A percentile compares a stretch with the other conserved stretches of the same genome.
These are phyloP conservation scores for Zymoseptoria passerinii DNA, from an alignment of 2,329 filamentous ascomycete genomes.

Conservation along the genomic window DNA sequence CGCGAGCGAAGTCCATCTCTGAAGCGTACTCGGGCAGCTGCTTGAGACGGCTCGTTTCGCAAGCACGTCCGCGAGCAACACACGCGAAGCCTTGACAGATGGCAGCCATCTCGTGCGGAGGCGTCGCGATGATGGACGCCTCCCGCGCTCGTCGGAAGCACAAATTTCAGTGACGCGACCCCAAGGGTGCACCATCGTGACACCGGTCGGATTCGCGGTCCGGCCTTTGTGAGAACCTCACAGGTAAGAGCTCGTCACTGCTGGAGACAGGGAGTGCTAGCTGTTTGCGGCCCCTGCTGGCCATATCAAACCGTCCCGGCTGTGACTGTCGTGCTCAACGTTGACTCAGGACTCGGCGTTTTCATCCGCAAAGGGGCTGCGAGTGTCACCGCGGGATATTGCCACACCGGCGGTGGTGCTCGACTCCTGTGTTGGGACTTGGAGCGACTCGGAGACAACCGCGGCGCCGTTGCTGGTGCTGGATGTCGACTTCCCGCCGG, in stretches of 20 bases:
- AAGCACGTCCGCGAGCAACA: not conserved
- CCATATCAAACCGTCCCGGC: not conserved
- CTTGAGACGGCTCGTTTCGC: not conserved
- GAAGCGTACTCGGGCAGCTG: not conserved
- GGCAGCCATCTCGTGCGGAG: not conserved
- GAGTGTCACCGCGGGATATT: conserved; percentile 12
- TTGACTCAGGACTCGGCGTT: conserved; percentile 13
- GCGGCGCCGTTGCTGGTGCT: conserved; percentile 2
- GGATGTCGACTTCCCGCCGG: conserved; percentile 5
- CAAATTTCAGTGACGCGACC: not conserved
- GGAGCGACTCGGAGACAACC: conserved; percentile 1
- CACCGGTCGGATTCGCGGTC: not conserved
- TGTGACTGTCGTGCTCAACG: not conserved
- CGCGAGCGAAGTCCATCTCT: not conserved
- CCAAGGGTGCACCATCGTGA: not conserved
- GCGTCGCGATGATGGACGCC: not conserved
- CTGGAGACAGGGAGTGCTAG: not conserved
- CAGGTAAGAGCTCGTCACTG: not conserved
- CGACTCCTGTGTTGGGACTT: conserved; percentile 7
- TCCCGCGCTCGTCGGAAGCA: not conserved
- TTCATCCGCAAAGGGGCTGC: conserved; percentile 19
- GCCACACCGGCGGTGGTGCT: conserved; percentile 2
- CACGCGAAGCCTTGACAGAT: not conserved
- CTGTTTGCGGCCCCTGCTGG: not conserved
- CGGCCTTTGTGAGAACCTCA: not conserved